Base-by-base conservation (phyloP, 2,329 filamentous ascomycete genomes). In the Pochonia chlamydosporia region DNA sequence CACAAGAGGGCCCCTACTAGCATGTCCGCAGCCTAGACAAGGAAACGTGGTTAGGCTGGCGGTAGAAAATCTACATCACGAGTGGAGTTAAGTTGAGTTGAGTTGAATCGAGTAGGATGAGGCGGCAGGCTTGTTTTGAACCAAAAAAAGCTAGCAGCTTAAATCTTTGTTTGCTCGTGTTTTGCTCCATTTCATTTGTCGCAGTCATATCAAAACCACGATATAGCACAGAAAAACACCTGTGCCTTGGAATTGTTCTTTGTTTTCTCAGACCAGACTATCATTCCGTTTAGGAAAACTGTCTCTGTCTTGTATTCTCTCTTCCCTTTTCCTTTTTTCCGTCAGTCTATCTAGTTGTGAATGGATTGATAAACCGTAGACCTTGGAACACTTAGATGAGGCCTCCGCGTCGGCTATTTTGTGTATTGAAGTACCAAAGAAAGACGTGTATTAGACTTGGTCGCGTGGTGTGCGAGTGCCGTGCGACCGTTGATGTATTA, bases 291-390 rank as follows among this genome's bases (percentile, higher is more conserved):
- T 39, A 18, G 11, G 20, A 20, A 39, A 11, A 8, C 16, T 11
- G 24, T 26, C 23, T 41, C 14, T 18, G n/a, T 46, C 36, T 33
- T 33, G 3, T 23, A 2, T 26, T 45, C 21, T 43, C 31, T 35
- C 18, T 20, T 20, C 10, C 23, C 43, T 39, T 39, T 21, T 43
- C 11, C 16, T 23, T 5, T 28, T 23, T 40, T 11, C 21, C 23
- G 16, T 41, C 18, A 39, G 18, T 23, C 35, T 39, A 21, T 21
- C 16, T 43, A 31, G 45, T 43, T 24, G n/a, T 43, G 40, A 31
- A 31, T 33, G 36, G 36, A 46, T 39, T 23, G 35, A 23, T 23
- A 23, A 39, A 14, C 26, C 44, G 44, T 41, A 46, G 44, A 46
- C n/a, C 10, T 39, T 35, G 44, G 25, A 30, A 18, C 43, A 5